Percentiles rank a stretch among this genome's conserved stretches.
These are phyloP conservation scores for Aspergillus avenaceus DNA, from an alignment of 495 filamentous ascomycete species.

Conservation along the genomic window DNA sequence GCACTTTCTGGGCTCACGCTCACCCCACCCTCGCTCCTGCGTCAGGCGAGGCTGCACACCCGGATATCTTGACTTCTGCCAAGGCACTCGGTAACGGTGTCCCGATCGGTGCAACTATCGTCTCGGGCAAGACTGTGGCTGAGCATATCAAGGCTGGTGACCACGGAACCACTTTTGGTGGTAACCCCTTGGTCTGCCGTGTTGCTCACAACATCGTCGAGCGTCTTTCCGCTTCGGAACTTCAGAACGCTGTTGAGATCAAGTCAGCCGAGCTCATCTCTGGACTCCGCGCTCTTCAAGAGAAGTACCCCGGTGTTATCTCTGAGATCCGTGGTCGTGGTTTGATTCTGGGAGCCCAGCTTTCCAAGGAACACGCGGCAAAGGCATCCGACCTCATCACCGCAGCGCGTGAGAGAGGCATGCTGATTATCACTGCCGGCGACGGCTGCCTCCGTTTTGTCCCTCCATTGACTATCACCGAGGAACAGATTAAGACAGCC, in stretches of 20 bases:
- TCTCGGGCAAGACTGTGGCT: slow-evolving; percentile 65
- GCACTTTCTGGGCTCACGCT: slow-evolving; percentile 82
- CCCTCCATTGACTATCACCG: slow-evolving; percentile 71
- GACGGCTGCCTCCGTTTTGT: slow-evolving; percentile 86
- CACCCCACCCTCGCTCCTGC: slow-evolving; percentile 51
- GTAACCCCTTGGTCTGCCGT: slow-evolving; percentile 84
- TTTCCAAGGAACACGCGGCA: slow-evolving; percentile 61
- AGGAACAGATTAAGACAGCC: slow-evolving; percentile 71
- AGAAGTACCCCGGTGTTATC: slow-evolving; percentile 67
- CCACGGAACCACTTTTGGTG: slow-evolving; percentile 95
- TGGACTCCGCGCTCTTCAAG: slow-evolving; percentile 58
- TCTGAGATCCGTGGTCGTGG: slow-evolving; percentile 78
- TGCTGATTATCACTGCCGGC: slow-evolving; percentile 89
- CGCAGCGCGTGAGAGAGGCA: slow-evolving; percentile 80
- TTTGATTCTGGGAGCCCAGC: slow-evolving; percentile 79
- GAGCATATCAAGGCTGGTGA: slow-evolving; percentile 87
- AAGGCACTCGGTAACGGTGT: slow-evolving; percentile 97
- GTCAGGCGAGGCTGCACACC: slow-evolving; percentile 64
- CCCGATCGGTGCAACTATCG: slow-evolving; percentile 88
- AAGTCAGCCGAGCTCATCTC: slow-evolving; percentile 63
- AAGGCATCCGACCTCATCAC: slow-evolving; percentile 60
- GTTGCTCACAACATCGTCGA: slow-evolving; percentile 79
- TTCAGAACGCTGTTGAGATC: slow-evolving; percentile 59
- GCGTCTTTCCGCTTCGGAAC: slow-evolving; percentile 59
- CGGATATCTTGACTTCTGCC: slow-evolving; percentile 88